Evolutionary conservation across 2,329 filamentous ascomycete genomes (phyloP).

Genomic region (Microdochium nivale): DNA sequence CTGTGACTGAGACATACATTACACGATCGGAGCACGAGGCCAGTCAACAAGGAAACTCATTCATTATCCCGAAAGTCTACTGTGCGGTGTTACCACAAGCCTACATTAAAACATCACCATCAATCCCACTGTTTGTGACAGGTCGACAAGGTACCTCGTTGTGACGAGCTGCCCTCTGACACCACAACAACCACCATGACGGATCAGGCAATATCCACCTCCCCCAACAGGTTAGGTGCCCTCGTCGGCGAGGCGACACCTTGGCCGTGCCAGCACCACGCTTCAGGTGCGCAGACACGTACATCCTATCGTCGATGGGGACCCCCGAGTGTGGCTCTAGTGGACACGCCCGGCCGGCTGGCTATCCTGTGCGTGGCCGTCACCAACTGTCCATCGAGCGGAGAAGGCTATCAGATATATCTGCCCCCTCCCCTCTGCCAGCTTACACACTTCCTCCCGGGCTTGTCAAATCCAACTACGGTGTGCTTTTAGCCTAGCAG

Average conservation of each 20-base stretch:
- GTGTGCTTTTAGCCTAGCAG: conserved; percentile 35
- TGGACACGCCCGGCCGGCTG: background rate
- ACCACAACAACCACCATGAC: conserved; percentile 16
- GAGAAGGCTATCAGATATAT: background rate
- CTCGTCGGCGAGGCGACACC: background rate
- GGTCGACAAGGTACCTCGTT: background rate
- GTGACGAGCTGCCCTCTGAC: conserved; percentile 5
- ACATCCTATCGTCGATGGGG: background rate
- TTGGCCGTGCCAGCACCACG: background rate
- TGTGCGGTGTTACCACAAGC: background rate
- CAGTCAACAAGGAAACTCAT: background rate
- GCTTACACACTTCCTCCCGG: conserved; percentile 3
- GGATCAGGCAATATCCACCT: conserved; percentile 25
- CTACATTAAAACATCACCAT: background rate
- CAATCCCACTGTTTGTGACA: background rate
- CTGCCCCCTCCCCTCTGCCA: conserved; percentile 12
- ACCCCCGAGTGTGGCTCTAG: background rate
- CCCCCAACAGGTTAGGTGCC: conserved; percentile 25
- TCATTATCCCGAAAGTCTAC: background rate
- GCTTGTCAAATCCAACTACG: conserved; percentile 21
- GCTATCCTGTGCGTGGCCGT: background rate
- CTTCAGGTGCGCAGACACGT: background rate
- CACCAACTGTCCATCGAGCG: background rate
- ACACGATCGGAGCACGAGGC: background rate
- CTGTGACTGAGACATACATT: background rate